Evolutionary conservation across 2,329 filamentous ascomycete species (phyloP), one percentile per base, ranked within the genome.

Genomic region (Nemania serpens): DNA sequence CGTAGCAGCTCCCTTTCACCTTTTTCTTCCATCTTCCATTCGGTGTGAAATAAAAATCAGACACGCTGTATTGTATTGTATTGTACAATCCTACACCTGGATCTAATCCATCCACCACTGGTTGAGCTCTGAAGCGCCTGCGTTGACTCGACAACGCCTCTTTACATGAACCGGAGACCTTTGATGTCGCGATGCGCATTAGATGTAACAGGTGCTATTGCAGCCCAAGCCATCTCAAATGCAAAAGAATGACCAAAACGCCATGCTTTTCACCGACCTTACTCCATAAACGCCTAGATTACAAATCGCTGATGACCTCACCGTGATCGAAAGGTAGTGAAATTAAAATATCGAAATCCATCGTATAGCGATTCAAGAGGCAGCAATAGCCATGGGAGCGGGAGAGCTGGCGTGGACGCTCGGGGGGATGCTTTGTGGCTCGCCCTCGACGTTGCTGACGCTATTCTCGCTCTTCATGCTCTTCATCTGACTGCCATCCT

Each of bases 341-440:
- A 25, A 12, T n/a, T 22, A 41, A 52, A 53, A 39, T 33, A 42
- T 39, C n/a, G 42, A 37, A 36, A 33, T 39, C 33, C 34, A 20
- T 43, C 29, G 34, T 45, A 15, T 33, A 53, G 29, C 25, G 61
- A 65, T 72, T 36, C 70, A 83, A 18, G 80, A 78, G 22, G 81
- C 79, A 29, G 77, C 70, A 53, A 84, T 75, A n/a, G 81, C 73
- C 56, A 79, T 72, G 2, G 81, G 82, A 15, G 77, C 79, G 0
- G 84, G 82, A 6, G 84, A 85, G 54, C 81, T 81, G 6, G 78
- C 79, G n/a, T 79, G 74, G 12, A 83, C 67, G 67, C 82, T 86
- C 9, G 81, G 77, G 3, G 77, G 72, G 11, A 74, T 74, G 68
- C 81, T 84, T 56, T 75, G 78, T 77, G 84, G 84, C 69, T 87